Evolutionary conservation across 352 stramenopile genomes (phyloP).

Genomic region (Pythium oligandrum): DNA sequence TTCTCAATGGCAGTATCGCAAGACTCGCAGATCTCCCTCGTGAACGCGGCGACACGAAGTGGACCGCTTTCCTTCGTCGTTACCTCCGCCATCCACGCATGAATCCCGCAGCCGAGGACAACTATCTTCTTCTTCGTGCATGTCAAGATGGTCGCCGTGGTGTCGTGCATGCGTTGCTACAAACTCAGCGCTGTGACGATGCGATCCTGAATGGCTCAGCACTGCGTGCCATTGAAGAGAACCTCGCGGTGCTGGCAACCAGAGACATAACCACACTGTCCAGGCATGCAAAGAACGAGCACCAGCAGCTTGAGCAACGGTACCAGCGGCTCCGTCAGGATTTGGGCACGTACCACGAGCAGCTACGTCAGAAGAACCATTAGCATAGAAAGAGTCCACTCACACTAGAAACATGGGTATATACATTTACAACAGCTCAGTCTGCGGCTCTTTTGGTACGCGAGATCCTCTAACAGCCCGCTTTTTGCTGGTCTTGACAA

Average conservation of each 20-base stretch:
- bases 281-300: constrained; percentile 1
- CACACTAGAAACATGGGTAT: too few species aligned
- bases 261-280: neutral
- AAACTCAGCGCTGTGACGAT: constrained; percentile 3
- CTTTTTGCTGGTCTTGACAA: constrained; percentile 16
- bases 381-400: too few species aligned
- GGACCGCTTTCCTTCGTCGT: constrained; percentile 13
- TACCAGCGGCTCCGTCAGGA: too few species aligned
- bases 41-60: constrained; percentile 8
- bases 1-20: constrained; percentile 2
- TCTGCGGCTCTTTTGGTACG: neutral
- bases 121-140: constrained; percentile 15
- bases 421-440: too few species aligned
- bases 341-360: too few species aligned
- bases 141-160: constrained; percentile 3
- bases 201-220: neutral
- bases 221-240: constrained; percentile 4
- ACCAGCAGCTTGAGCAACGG: neutral
- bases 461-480: constrained; percentile 12
- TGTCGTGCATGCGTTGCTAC: constrained; percentile 12
- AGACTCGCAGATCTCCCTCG: constrained; percentile 10
- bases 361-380: too few species aligned
- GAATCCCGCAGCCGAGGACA: constrained; percentile 7
- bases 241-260: neutral
- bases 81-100: constrained; percentile 15